Conservation (phyloP, 2,329 filamentous ascomycete species). For the Blumeria graminis region DNA sequence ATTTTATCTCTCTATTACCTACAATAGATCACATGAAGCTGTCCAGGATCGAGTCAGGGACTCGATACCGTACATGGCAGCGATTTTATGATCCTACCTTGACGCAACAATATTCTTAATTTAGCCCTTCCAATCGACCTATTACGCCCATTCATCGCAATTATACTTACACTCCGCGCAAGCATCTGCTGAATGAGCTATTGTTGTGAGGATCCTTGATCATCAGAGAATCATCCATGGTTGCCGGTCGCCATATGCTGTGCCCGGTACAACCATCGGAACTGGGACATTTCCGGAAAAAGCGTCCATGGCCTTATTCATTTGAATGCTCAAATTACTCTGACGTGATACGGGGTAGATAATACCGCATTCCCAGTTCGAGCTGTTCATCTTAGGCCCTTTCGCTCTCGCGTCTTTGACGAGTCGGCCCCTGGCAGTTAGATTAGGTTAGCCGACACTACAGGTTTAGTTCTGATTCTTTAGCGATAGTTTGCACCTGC, state of each 20-base stretch:
- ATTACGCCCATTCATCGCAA: no score
- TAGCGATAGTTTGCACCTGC: no score
- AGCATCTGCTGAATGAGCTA: no score
- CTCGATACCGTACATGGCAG: no score
- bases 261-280: conserved; percentile 37
- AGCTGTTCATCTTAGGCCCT: conserved; percentile 51
- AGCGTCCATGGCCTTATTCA: conserved; percentile 13
- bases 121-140: no score
- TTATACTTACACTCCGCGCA: no score
- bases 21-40: no score
- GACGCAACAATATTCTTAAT: no score
- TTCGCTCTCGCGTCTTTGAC: conserved; percentile 43
- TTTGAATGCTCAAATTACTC: conserved; percentile 1
- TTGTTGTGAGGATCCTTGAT: no score
- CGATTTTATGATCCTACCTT: no score
- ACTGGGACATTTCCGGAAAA: conserved; percentile 34
- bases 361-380: conserved; percentile 94
- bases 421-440: conserved; percentile 37
- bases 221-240: conserved; percentile 8
- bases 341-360: conserved; percentile 32
- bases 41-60: no score
- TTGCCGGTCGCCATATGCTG: conserved; percentile 12
- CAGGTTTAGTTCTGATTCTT: conserved; percentile 42
- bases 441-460: conserved; percentile 38
- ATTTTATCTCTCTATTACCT: no score